Base-by-base conservation (phyloP, 495 filamentous ascomycete species). In the Penicillium riverlandense region DNA sequence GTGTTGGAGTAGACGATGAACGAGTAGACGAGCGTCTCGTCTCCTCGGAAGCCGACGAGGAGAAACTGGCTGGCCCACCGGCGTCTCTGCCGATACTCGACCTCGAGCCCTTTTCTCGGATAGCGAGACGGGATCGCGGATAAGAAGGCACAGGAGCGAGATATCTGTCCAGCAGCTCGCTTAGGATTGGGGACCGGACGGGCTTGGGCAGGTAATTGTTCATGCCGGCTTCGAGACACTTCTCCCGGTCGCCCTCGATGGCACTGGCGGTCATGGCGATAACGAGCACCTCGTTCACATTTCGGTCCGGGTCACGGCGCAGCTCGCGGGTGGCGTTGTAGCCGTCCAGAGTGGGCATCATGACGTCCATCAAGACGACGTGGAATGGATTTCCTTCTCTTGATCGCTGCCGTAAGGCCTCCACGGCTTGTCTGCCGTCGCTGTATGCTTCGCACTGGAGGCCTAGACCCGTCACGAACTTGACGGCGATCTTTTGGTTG, bases 201-300 rank as follows among this genome's bases (percentile, higher is more conserved):
- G 90, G 90, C 59, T 96, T 96, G 16, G 90, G 88, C 6, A 96
- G 79, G 48, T 96, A 96, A 49, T 95, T 88, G 65, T 95, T 95
- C 90, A 96, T 96, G 27, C 90, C 90, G 1, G 88, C 86, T 22
- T 88, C 87, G 11, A 96, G 70, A 53, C 90, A 96, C 61, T 90
- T 94, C 62, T 96, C 90, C 27, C 88, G 75, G 51, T 96, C 90
- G 32, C 90, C 90, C 57, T 88, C 84, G 50, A 96, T 96, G 11
- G 90, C 90, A 40, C 79, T 85, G 2, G 90, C 90, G 4, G 90
- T 96, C 90, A 96, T 95, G 32, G 89, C 89, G 46, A 96, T 92
- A 41, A 96, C 82, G 9, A 96, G 71, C 0, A 90, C 78, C 35
- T 83, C 78, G 35, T 84, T 76, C 2, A 96, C 87, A 6, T 74